Percentiles rank a stretch among this genome's conserved stretches.
These are phyloP conservation scores for Pleomassaria siparia DNA, from an alignment of 2,329 filamentous ascomycete genomes.

Conservation along the genomic window DNA sequence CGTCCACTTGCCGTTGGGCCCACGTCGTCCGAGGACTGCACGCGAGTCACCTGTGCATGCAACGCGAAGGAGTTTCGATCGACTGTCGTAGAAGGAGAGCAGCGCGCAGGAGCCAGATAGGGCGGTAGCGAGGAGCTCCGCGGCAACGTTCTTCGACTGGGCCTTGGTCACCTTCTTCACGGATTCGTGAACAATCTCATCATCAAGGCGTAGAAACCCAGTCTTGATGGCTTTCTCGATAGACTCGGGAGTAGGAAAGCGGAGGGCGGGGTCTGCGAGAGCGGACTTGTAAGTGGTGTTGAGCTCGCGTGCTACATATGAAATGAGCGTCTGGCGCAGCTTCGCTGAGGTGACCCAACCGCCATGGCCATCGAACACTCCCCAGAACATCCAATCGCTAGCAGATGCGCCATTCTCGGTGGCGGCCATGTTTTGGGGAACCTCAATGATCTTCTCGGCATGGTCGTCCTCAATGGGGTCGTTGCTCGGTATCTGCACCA, in stretches of 20 bases:
- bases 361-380: constrained; percentile 95
- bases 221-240: constrained; percentile 91
- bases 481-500: constrained; percentile 88
- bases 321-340: constrained; percentile 87
- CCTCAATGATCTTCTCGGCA: constrained; percentile 94
- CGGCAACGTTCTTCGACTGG: constrained; percentile 85
- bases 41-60: constrained; percentile 97
- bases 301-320: constrained; percentile 87
- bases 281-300: constrained; percentile 87
- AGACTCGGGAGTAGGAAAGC: constrained; percentile 72
- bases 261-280: constrained; percentile 56
- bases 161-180: constrained; percentile 88
- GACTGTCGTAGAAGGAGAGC: constrained; percentile 92
- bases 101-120: constrained; percentile 96
- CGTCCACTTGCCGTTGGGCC: constrained; percentile 81
- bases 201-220: constrained; percentile 82
- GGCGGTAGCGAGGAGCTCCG: constrained; percentile 87
- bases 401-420: constrained; percentile 58
- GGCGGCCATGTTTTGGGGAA: constrained; percentile 64
- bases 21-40: constrained; percentile 83
- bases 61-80: constrained; percentile 83
- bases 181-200: constrained; percentile 93
- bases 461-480: constrained; percentile 98
- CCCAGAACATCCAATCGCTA: constrained; percentile 99
- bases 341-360: constrained; percentile 99